Conservation (phyloP, 345 rosid genomes). For the Stellera chamaejasme region DNA sequence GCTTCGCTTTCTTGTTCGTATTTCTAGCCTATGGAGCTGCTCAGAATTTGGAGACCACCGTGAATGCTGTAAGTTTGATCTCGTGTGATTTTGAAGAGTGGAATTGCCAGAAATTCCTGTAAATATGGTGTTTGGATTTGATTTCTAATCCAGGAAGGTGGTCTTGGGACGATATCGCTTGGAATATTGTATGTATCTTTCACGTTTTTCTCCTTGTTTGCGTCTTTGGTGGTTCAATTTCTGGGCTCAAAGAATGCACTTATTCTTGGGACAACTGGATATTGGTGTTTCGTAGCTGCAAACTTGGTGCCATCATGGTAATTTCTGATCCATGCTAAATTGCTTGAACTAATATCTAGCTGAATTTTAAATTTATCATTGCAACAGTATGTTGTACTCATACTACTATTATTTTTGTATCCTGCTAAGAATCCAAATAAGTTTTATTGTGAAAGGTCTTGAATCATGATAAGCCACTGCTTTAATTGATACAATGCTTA, state of each 20-base stretch:
- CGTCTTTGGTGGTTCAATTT: slow-evolving; percentile 71
- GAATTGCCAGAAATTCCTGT: slow-evolving; percentile 1
- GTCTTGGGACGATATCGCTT: slow-evolving; percentile 74
- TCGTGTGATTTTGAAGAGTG: not conserved
- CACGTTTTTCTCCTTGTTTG: slow-evolving; percentile 71
- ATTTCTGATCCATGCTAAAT: slow-evolving; percentile 1
- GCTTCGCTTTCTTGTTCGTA: slow-evolving; percentile 65
- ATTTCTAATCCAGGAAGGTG: slow-evolving; percentile 38
- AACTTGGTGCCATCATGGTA: slow-evolving; percentile 85
- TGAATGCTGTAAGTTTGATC: slow-evolving; percentile 51
- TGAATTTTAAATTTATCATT: too few species aligned
- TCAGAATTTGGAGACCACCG: slow-evolving; percentile 82
- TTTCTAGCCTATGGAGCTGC: slow-evolving; percentile 94
- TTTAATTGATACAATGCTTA: too few species aligned
- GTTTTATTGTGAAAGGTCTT: too few species aligned
- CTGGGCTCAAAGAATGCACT: slow-evolving; percentile 82
- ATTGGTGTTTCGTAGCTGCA: slow-evolving; percentile 87
- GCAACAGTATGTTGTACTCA: too few species aligned
- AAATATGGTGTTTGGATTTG: not conserved
- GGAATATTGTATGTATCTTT: slow-evolving; percentile 87
- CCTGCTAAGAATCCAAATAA: too few species aligned
- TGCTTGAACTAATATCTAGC: not conserved
- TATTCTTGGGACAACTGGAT: slow-evolving; percentile 79
- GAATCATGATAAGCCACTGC: too few species aligned
- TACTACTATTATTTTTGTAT: too few species aligned